Base-by-base conservation (phyloP, 169 alveolate species). In the Plasmodium vivax region DNA sequence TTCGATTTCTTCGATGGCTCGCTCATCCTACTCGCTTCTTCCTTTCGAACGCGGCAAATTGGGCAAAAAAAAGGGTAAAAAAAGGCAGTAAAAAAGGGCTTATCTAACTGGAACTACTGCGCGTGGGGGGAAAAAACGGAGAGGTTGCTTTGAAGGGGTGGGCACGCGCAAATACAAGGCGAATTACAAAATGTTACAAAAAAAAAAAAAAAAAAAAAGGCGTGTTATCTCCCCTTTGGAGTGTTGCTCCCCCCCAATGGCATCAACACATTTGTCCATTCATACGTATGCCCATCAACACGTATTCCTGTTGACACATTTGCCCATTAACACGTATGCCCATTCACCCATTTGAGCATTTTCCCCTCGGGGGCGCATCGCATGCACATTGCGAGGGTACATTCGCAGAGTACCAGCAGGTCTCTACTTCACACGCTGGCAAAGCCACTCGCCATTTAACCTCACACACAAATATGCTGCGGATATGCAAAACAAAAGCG, bases 1-100 rank as follows among this genome's bases (percentile, higher is more conserved):
- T 34, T 74, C 75, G 79, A n/a, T 79, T 34, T 80, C 45, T 54
- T 72, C 2, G n/a, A 34, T 56, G 58, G 12, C 23, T 47, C 94
- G 47, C 47, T 73, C 43, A 73, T 27, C n/a, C 79, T 74, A 16
- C 45, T 32, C 8, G 74, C 83, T 45, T 85, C 73, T 74, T 85
- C 79, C 56, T 74, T 32, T 51, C 73, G 79, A 74, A 51, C 34
- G 30, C 2, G 10, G 75, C 8, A 84, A 72, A 71, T 27, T 23
- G 23, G 19, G n/a, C 27, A 84, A 9, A 43, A 23, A 71, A 84
- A 34, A 14, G 36, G 32, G 30, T n/a, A n/a, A n/a, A n/a, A n/a
- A 80, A 8, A 34, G 30, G 27, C n/a, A 41, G 2, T 1, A 62
- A 62, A 62, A 62, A 62, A 62, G 10, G 30, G 77, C 14, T 27